Percentiles rank a stretch among this genome's conserved stretches.
Evolutionary conservation across 1,284 basidiomycete species (phyloP).

Genomic region (Fistulinella cinereoalba): DNA sequence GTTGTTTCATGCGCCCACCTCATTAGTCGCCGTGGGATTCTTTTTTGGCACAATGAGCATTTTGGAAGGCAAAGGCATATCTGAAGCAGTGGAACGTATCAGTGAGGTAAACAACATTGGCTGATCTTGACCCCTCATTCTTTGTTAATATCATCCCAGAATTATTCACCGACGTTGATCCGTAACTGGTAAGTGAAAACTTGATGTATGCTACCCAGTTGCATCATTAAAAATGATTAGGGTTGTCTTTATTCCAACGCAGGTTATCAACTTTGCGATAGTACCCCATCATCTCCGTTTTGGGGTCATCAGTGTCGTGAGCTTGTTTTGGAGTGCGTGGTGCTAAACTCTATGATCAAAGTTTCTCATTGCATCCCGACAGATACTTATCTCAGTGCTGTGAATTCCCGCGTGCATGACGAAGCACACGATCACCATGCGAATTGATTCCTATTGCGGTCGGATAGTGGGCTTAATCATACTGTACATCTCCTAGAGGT

Average conservation of each 20-base stretch:
- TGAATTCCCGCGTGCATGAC: constrained; percentile 35
- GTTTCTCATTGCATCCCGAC: constrained; percentile 2
- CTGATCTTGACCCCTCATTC: not conserved
- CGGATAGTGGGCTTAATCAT: not conserved
- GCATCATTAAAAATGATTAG: constrained; percentile 32
- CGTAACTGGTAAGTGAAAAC: constrained; percentile 62
- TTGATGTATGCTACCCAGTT: not conserved
- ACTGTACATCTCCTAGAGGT: constrained; percentile 16
- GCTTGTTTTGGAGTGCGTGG: constrained; percentile 83
- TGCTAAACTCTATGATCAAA: constrained; percentile 14
- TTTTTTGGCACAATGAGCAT: constrained; percentile 77
- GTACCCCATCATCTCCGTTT: constrained; percentile 82
- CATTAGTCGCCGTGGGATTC: constrained; percentile 58
- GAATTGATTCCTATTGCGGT: constrained; percentile 6
- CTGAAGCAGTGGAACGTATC: constrained; percentile 56
- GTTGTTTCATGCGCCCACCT: not conserved
- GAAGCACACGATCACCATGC: constrained; percentile 1
- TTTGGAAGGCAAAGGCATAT: constrained; percentile 62
- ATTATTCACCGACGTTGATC: constrained; percentile 65
- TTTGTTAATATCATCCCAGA: constrained; percentile 35
- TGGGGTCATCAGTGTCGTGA: constrained; percentile 72
- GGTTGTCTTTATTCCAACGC: constrained; percentile 78
- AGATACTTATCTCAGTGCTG: constrained; percentile 50
- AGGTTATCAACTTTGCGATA: constrained; percentile 78
- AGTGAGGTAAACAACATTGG: constrained; percentile 41